Evolutionary conservation across 2,329 filamentous ascomycete species (phyloP).

Genomic region (Juglanconis oblonga): DNA sequence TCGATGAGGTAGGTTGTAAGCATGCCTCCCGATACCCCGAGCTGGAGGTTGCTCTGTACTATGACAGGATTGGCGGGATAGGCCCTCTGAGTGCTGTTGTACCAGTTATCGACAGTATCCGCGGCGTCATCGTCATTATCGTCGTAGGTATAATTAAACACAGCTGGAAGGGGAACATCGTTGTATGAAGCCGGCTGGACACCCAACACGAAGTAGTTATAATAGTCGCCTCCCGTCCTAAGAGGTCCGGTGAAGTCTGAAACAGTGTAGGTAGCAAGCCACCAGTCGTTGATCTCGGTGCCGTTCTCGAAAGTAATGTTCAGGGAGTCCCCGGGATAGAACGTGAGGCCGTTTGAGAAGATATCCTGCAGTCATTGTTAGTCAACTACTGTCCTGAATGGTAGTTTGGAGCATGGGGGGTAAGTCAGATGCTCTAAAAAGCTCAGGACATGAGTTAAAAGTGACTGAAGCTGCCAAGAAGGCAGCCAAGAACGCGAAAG

Average conservation of each 20-base stretch:
- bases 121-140: constrained; percentile 11
- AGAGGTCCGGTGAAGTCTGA: constrained; percentile 26
- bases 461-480: too few relatives aligned
- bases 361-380: too few relatives aligned
- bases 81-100: too few relatives aligned
- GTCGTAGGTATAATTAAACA: not conserved
- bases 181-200: constrained; percentile 20
- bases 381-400: too few relatives aligned
- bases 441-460: too few relatives aligned
- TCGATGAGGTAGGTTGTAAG: too few relatives aligned
- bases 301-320: constrained; percentile 28
- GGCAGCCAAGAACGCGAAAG: too few relatives aligned
- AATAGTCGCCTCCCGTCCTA: constrained; percentile 39
- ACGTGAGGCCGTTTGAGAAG: constrained; percentile 17
- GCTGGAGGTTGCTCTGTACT: constrained; percentile 19
- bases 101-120: too few relatives aligned
- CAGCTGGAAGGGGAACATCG: not conserved
- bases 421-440: too few relatives aligned
- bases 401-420: too few relatives aligned
- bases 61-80: not conserved
- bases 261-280: constrained; percentile 18
- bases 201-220: constrained; percentile 39
- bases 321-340: constrained; percentile 32
- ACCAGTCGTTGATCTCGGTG: constrained; percentile 15
- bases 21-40: constrained; percentile 9